Base-by-base conservation (phyloP, 208 protist genomes). In the Leishmania lainsoni region DNA sequence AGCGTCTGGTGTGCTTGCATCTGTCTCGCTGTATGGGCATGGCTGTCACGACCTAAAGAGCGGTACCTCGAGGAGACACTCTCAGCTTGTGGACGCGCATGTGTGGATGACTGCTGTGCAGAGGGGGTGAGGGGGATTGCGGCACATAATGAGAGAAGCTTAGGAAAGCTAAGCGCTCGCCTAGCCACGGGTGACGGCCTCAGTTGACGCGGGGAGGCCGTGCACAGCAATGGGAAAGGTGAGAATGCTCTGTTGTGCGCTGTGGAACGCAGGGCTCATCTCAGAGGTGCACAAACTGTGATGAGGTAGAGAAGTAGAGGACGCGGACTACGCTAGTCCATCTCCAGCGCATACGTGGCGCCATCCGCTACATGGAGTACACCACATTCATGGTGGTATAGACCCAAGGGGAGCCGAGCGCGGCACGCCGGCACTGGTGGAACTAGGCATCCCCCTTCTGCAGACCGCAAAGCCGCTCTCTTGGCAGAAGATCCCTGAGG, bases 351-450 rank as follows among this genome's bases (percentile, higher is more conserved):
- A 52, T 83, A 92, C 2, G 69, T 76, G 0, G 29, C 49, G 10
- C 89, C 89, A 48, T 61, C 78, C 4, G 63, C 69, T 54, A 83
- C 88, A 72, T 91, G 87, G 8, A 92, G 70, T 16, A 92, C 39
- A n/a, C 87, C 91, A 5, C 79, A 85, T 69, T 94, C 91, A 66
- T 94, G 89, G 29, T 89, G 76, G 49, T 81, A 85, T 48, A 85
- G 20, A 10, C 81, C 81, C 51, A 78, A 49, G 48, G 51, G 72
- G 16, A 45, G 52, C 32, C 8, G 29, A 22, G n/a, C 72, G 52
- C 52, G 26, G 16, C 29, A 59, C 29, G 48, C 56, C 29, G 42
- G 32, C 45, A 54, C 26, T 22, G 59, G 42, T 6, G 35, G 0
- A 16, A 17, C 26, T 17, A 6, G 12, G 39, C 12, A 14, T 75